Base-by-base conservation (phyloP, 2,329 filamentous ascomycete genomes). In the Zymoseptoria passerinii region DNA sequence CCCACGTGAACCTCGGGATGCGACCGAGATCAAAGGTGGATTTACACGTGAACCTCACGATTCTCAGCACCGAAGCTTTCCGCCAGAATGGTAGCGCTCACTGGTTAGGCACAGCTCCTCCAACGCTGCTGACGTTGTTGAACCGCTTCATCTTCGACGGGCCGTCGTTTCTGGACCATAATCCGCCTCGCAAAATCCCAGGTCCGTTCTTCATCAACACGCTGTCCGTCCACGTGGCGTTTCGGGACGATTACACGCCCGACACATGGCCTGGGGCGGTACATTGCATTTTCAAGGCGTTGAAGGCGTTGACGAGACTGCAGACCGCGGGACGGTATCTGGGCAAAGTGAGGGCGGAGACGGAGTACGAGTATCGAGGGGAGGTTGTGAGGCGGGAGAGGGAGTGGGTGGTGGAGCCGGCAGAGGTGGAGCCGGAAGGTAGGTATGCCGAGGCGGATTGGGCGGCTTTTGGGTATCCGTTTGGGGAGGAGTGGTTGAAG, bases 61-160 rank as follows among this genome's bases (percentile, higher is more conserved):
- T 68, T 50, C 61, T 65, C 57, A 66, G 60, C 53, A 63, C 66
- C 1, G 67, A 70, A 61, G 59, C 62, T 4, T 70, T 68, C 48
- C 58, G 56, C 9, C 28, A 57, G 2, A 62, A 63, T n/a, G 61
- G 63, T n/a, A 55, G 60, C 44, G 61, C 58, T 60, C 29, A 61
- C 62, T 7, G 28, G 28, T 10, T 10, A n/a, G 61, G 63, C 13
- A 55, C 58, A 4, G 57, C 58, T 1, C 65, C 65, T 23, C 52
- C 59, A 19, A 51, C 56, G 2, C 58, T 70, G 3, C 58, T 66
- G 23, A 59, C 55, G 8, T 60, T 68, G 18, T 58, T 68, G 6
- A 65, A 60, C 29, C 59, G 59, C n/a, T 64, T 67, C 56, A 49
- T 70, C 1, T 58, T 56, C 51, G 54, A 54, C 16, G 67, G 67